phyloP scores from a whole-genome alignment of 2,329 filamentous ascomycete genomes.

The Talaromyces albobiverticillius region DNA sequence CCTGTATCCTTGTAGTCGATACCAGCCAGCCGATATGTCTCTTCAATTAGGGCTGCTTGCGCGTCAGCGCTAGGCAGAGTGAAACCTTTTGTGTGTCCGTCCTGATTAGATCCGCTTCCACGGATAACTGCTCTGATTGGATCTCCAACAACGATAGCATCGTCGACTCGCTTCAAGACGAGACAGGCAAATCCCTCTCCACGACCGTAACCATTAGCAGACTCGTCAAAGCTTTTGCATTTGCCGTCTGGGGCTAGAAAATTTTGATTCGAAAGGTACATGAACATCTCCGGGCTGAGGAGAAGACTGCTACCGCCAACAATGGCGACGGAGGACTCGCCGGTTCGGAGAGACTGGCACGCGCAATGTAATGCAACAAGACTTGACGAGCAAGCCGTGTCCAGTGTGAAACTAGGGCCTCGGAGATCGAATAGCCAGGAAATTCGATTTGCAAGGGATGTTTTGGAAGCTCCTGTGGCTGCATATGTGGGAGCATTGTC shows the following conservation, averaged over 20 bases:
- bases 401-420: slow-evolving; percentile 13
- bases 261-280: slow-evolving; percentile 10
- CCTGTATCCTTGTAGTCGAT: neutral
- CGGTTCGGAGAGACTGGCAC: neutral
- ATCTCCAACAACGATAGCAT: slow-evolving; percentile 27
- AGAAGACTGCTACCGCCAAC: too few relatives aligned
- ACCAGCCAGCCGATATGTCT: neutral
- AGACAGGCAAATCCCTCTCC: slow-evolving; percentile 31
- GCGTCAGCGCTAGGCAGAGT: slow-evolving; percentile 19
- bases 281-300: neutral
- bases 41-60: slow-evolving; percentile 20
- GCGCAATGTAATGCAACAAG: slow-evolving; percentile 8
- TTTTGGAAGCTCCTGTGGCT: slow-evolving; percentile 23
- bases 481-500: slow-evolving; percentile 17
- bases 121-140: slow-evolving; percentile 29
- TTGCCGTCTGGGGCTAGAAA: slow-evolving; percentile 22
- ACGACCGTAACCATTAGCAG: slow-evolving; percentile 42
- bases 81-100: slow-evolving; percentile 22
- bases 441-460: slow-evolving; percentile 31
- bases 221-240: slow-evolving; percentile 30
- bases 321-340: slow-evolving; percentile 4
- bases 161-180: slow-evolving; percentile 25
- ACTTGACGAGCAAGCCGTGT: slow-evolving; percentile 19
- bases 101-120: slow-evolving; percentile 20
- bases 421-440: slow-evolving; percentile 12